Evolutionary conservation across 768 basidiomycete genomes (phyloP).

Genomic region (Serendipita sp.): DNA sequence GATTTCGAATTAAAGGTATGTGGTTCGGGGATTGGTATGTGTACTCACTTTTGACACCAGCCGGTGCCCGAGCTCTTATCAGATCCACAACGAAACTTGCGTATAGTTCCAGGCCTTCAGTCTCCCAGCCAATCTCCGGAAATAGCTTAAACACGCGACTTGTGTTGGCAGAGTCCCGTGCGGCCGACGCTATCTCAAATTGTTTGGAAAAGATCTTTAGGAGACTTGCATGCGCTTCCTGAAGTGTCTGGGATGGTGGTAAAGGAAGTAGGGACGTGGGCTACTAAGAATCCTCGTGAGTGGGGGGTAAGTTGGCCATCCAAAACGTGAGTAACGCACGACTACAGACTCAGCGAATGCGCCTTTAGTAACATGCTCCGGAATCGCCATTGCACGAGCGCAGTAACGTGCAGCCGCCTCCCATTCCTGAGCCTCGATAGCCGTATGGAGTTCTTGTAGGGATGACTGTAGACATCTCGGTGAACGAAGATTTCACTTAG

Average conservation of each 20-base stretch:
- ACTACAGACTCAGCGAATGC: conserved; percentile 78
- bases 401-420: conserved; percentile 87
- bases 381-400: conserved; percentile 76
- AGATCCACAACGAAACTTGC: conserved; percentile 85
- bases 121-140: conserved; percentile 87
- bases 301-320: conserved; percentile 6
- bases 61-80: conserved; percentile 60
- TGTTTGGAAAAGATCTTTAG: conserved; percentile 61
- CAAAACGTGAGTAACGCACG: conserved; percentile 32
- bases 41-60: conserved; percentile 61
- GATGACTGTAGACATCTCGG: conserved; percentile 42
- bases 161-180: conserved; percentile 70
- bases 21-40: not conserved
- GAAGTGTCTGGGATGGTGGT: conserved; percentile 72
- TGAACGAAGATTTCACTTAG: conserved; percentile 20
- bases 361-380: conserved; percentile 60
- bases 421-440: conserved; percentile 81
- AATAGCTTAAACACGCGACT: conserved; percentile 96
- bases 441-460: conserved; percentile 34
- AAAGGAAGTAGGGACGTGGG: conserved; percentile 80
- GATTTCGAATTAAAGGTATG: not conserved
- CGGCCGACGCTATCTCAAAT: conserved; percentile 67
- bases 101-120: conserved; percentile 82
- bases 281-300: conserved; percentile 27
- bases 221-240: conserved; percentile 56